phyloP scores from a whole-genome alignment of 2,329 filamentous ascomycete species.

The Bipolaris cookei region DNA sequence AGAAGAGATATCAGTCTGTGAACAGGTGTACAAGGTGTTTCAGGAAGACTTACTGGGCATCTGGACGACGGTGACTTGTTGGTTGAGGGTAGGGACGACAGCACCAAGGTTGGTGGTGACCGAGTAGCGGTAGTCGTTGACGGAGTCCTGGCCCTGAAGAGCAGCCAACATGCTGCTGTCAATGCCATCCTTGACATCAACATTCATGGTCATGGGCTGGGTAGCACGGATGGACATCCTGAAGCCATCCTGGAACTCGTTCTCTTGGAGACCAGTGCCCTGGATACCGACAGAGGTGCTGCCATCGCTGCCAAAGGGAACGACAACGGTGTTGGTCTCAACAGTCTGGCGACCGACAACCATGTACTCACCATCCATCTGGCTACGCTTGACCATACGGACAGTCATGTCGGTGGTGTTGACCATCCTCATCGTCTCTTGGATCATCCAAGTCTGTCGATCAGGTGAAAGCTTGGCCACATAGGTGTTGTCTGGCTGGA shows the following conservation, averaged over 20 bases:
- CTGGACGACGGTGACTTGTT: constrained; percentile 47
- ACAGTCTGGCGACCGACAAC: constrained; percentile 48
- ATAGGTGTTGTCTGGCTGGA: constrained; percentile 46
- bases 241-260: constrained; percentile 49
- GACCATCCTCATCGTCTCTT: constrained; percentile 46
- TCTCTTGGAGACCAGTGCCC: constrained; percentile 48
- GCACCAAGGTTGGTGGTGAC: constrained; percentile 44
- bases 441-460: constrained; percentile 48
- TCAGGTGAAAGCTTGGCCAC: constrained; percentile 48
- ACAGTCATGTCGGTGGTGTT: constrained; percentile 49
- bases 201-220: constrained; percentile 47
- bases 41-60: constrained; percentile 41
- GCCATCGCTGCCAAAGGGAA: constrained; percentile 39
- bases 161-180: constrained; percentile 43
- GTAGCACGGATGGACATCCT: constrained; percentile 46
- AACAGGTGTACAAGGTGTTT: not conserved
- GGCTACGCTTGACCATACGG: constrained; percentile 45
- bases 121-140: constrained; percentile 48
- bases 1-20: constrained; percentile 17
- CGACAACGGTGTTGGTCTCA: constrained; percentile 44
- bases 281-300: constrained; percentile 39
- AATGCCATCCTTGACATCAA: constrained; percentile 45
- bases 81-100: constrained; percentile 44
- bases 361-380: constrained; percentile 49
- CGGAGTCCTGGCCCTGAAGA: constrained; percentile 36